Evolutionary conservation across 768 basidiomycete genomes (phyloP).

Genomic region (Jaapia argillacea): DNA sequence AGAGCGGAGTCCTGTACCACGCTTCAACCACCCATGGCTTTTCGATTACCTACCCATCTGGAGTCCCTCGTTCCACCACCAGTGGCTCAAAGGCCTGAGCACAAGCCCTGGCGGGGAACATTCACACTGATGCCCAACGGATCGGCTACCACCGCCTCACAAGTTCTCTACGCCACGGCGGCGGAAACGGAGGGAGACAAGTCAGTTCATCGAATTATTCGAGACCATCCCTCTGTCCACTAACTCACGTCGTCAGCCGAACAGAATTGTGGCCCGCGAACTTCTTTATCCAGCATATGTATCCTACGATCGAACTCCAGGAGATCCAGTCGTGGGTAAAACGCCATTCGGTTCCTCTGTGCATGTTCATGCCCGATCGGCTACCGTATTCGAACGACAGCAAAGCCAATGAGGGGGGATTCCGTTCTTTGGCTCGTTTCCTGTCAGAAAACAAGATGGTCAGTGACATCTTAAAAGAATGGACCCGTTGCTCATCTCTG

Average conservation of each 20-base stretch:
- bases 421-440: constrained; percentile 42
- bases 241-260: constrained; percentile 22
- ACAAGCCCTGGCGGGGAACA: constrained; percentile 47
- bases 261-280: constrained; percentile 44
- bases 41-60: constrained; percentile 52
- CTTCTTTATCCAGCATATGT: constrained; percentile 31
- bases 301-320: constrained; percentile 29
- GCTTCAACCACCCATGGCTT: constrained; percentile 32
- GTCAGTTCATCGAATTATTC: constrained; percentile 28
- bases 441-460: constrained; percentile 45
- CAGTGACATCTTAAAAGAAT: constrained; percentile 15
- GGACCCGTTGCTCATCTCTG: constrained; percentile 8
- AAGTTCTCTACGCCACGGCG: constrained; percentile 48
- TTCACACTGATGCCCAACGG: constrained; percentile 42
- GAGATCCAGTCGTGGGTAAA: constrained; percentile 45
- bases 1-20: too few relatives aligned
- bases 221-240: constrained; percentile 2
- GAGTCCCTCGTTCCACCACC: constrained; percentile 50
- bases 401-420: constrained; percentile 41
- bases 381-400: constrained; percentile 38
- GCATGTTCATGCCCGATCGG: constrained; percentile 56
- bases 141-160: constrained; percentile 28
- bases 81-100: constrained; percentile 28
- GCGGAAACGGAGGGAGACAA: constrained; percentile 66
- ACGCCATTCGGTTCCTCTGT: constrained; percentile 33